Percentiles rank a stretch among this genome's conserved stretches.
These are phyloP conservation scores for Stachybotrys chartarum DNA, from an alignment of 2,329 filamentous ascomycete species.

Conservation along the genomic window DNA sequence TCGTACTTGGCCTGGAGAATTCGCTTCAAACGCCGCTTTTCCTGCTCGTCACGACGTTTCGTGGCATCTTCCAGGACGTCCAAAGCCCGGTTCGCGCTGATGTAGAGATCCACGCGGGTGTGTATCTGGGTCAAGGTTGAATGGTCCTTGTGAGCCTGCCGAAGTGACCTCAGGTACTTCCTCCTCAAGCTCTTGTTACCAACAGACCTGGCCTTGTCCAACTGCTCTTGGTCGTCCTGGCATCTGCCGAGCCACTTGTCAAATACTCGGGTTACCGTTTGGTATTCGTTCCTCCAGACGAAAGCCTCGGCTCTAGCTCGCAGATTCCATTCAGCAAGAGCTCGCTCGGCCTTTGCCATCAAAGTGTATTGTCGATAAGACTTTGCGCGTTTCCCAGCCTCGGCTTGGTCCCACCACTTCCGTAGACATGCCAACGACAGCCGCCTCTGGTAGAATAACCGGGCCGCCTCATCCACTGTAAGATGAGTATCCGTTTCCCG, in stretches of 20 bases:
- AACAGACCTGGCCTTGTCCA: conserved; percentile 4
- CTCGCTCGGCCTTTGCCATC: conserved; percentile 10
- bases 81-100: conserved; percentile 19
- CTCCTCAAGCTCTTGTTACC: conserved; percentile 7
- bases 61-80: conserved; percentile 16
- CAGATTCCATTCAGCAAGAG: conserved; percentile 24
- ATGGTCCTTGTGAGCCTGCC: conserved; percentile 4
- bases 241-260: conserved; percentile 17
- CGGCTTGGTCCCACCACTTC: conserved; percentile 23
- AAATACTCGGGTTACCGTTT: conserved; percentile 16
- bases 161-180: conserved; percentile 9
- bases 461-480: neutral
- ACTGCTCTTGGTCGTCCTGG: conserved; percentile 8
- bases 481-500: neutral
- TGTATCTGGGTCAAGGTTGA: conserved; percentile 12
- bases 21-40: conserved; percentile 20
- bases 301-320: conserved; percentile 24
- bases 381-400: conserved; percentile 15
- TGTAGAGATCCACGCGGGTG: conserved; percentile 20
- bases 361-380: conserved; percentile 12
- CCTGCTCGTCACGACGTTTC: conserved; percentile 15
- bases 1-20: conserved; percentile 28
- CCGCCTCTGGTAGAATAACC: conserved; percentile 8
- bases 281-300: conserved; percentile 23
- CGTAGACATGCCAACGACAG: conserved; percentile 16